These are phyloP conservation scores for Panus rudis DNA, from an alignment of 768 basidiomycete species.

Conservation along the genomic window DNA sequence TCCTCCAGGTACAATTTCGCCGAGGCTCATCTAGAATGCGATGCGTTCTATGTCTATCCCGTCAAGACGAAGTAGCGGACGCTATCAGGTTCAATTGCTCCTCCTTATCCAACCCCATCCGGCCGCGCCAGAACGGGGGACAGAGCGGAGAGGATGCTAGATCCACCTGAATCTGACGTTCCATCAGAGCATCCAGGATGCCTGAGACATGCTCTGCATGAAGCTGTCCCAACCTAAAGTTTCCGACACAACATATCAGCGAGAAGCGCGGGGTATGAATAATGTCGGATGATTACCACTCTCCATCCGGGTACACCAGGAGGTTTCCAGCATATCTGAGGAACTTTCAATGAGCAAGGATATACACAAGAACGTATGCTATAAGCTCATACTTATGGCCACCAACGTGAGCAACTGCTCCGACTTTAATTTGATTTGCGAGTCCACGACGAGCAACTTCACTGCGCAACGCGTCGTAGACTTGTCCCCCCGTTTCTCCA, in stretches of 20 bases:
- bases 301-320: conserved; percentile 61
- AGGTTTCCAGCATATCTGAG: conserved; percentile 63
- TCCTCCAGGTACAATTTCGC: too few species aligned
- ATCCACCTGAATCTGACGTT: too few species aligned
- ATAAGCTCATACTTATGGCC: conserved; percentile 63
- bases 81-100: conserved; percentile 41
- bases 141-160: conserved; percentile 39
- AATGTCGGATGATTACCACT: conserved; percentile 46
- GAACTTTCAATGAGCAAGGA: not conserved
- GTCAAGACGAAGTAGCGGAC: too few species aligned
- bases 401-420: conserved; percentile 73
- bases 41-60: too few species aligned
- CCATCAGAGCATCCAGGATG: conserved; percentile 41
- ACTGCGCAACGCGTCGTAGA: conserved; percentile 45
- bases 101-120: conserved; percentile 58
- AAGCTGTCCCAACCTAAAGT: conserved; percentile 55
- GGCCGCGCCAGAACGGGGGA: conserved; percentile 58
- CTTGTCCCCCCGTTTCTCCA: conserved; percentile 52
- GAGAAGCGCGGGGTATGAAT: not conserved
- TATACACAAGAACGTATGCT: conserved; percentile 1
- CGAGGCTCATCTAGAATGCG: too few species aligned
- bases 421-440: conserved; percentile 34
- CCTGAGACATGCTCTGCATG: conserved; percentile 47
- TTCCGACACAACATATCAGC: conserved; percentile 1
- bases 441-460: conserved; percentile 40